Base-by-base conservation (phyloP, 768 basidiomycete species). In the Wakefieldia striispora region DNA sequence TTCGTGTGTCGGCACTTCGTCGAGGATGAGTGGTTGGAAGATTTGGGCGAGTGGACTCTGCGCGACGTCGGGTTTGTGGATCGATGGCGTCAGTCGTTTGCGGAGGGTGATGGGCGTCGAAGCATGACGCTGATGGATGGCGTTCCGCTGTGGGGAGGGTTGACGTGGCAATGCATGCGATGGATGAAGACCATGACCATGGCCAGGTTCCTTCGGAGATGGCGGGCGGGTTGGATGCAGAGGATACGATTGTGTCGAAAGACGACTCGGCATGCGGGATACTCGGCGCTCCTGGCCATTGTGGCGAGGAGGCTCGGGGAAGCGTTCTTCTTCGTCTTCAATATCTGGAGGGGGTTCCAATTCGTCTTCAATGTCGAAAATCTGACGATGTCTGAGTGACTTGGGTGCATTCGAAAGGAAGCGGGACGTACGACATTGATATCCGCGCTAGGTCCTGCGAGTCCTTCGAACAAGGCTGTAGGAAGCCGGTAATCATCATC, bases 301-400 rank as follows among this genome's bases (percentile, higher is more conserved):
- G 16, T 7, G 33, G 9, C 55, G 55, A 10, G 47, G 50, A 20
- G 50, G 36, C 46, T 64, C 70, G 5, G 60, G 49, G 10, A 39
- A 9, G 20, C 11, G 49, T 41, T 50, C 52, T 3, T 42, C 24
- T 21, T 49, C 49, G 7, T 49, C 54, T 33, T 62, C 57, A 0
- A 42, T 29, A 4, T 33, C 60, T 4, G 40, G 24, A 5, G 23
- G 16, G 36, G 29, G 54, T 40, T 29, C 51, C 38, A 60, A 70
- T 43, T 85, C 81, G 16, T 87, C 85, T 60, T 85, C 85, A 11
- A 92, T 75, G 54, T 91, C 87, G 58, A 93, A 93, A 17, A 93
- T 81, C 84, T 90, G 47, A 37, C 17, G 20, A 16, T 45, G 8
- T 17, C 6, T 60, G 20, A 60, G 45, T 16, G 16, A 35, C 19